phyloP scores from a whole-genome alignment of 2,329 filamentous ascomycete genomes.

The Zelopaecilomyces penicillatus region DNA sequence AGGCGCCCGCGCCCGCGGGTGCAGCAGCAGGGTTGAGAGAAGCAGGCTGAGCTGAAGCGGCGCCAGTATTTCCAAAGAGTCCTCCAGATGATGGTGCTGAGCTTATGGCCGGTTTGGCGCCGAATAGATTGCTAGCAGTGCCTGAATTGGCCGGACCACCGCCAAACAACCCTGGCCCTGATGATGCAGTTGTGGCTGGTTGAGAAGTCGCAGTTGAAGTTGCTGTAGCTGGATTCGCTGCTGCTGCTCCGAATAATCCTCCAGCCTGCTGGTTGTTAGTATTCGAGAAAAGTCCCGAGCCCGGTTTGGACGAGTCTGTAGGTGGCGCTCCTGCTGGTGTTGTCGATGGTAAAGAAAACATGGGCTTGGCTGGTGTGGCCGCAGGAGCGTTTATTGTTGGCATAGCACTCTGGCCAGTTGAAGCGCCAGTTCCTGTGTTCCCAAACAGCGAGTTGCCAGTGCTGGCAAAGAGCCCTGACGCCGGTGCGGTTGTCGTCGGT shows the following conservation, averaged over 20 bases:
- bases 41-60: slow-evolving; percentile 13
- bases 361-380: slow-evolving; percentile 36
- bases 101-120: slow-evolving; percentile 16
- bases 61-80: slow-evolving; percentile 17
- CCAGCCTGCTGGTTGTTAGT: slow-evolving; percentile 10
- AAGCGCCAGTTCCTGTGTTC: slow-evolving; percentile 7
- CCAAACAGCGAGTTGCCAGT: slow-evolving; percentile 10
- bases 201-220: slow-evolving; percentile 5
- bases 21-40: slow-evolving; percentile 17
- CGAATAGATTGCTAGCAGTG: slow-evolving; percentile 16
- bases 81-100: slow-evolving; percentile 14
- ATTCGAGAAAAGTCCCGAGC: slow-evolving; percentile 5
- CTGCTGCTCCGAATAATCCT: slow-evolving; percentile 17
- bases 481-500: slow-evolving; percentile 2
- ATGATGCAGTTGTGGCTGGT: slow-evolving; percentile 12
- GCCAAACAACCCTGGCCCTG: slow-evolving; percentile 21
- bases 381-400: slow-evolving; percentile 15
- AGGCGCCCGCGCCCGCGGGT: slow-evolving; percentile 16
- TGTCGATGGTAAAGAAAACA: slow-evolving; percentile 41
- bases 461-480: slow-evolving; percentile 12
- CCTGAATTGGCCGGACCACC: slow-evolving; percentile 15
- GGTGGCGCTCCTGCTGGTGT: slow-evolving; percentile 50
- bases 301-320: slow-evolving; percentile 23
- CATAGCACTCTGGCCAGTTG: slow-evolving; percentile 1
- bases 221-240: slow-evolving; percentile 14